Percentiles rank a stretch among this genome's conserved stretches.
phyloP scores from a whole-genome alignment of 2,329 filamentous ascomycete species.

The Aspergillus pseudoglaucus region DNA sequence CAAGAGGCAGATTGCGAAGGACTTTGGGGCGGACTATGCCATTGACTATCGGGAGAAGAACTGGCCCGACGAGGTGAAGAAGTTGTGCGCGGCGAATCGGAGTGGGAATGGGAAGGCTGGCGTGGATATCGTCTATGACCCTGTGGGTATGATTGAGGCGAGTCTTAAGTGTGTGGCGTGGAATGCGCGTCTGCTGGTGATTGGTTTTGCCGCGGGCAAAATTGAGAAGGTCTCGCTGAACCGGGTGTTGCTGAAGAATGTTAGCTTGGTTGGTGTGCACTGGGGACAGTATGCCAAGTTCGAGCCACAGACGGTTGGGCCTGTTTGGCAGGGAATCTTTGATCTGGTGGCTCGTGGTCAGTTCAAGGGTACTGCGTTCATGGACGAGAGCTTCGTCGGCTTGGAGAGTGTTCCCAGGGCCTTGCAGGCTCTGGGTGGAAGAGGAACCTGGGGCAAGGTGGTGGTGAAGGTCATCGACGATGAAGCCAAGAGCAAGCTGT shows the following conservation, averaged over 20 bases:
- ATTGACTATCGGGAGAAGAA: conserved; percentile 71
- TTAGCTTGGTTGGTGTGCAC: conserved; percentile 79
- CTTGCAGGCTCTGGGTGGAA: conserved; percentile 66
- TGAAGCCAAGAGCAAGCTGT: conserved; percentile 49
- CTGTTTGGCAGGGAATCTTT: conserved; percentile 79
- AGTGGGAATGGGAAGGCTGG: conserved; percentile 62
- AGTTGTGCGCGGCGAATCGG: conserved; percentile 46
- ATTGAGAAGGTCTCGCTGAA: conserved; percentile 94
- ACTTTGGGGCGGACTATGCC: conserved; percentile 78
- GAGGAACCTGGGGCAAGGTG: conserved; percentile 94
- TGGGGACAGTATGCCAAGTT: conserved; percentile 79
- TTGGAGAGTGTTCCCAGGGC: conserved; percentile 73
- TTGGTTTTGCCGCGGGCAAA: conserved; percentile 78
- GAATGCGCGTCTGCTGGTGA: conserved; percentile 81
- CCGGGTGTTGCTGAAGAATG: conserved; percentile 88
- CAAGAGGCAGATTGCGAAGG: conserved; percentile 71
- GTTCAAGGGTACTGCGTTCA: conserved; percentile 75
- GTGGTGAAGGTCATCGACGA: conserved; percentile 76
- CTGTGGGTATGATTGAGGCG: conserved; percentile 80
- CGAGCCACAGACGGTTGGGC: conserved; percentile 62
- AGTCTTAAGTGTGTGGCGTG: conserved; percentile 88
- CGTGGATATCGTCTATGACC: conserved; percentile 92
- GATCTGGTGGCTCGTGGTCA: conserved; percentile 70
- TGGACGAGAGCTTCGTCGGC: conserved; percentile 73
- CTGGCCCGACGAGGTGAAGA: conserved; percentile 65